phyloP scores from a whole-genome alignment of 768 basidiomycete species.

The Panus rudis region DNA sequence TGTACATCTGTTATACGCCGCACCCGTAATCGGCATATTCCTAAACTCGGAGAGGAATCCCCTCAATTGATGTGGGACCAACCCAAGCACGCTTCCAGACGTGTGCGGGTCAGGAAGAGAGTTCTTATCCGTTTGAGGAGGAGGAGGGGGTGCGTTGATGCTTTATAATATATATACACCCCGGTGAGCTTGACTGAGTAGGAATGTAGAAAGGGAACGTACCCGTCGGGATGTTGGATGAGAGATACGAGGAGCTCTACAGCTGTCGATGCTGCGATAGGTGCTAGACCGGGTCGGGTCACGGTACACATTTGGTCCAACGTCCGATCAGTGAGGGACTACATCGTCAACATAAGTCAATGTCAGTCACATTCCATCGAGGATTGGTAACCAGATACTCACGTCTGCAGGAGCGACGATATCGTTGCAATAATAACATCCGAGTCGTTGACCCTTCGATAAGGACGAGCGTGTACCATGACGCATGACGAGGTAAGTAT shows the following conservation, averaged over 20 bases:
- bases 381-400: constrained; percentile 18
- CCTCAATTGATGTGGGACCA: constrained; percentile 90
- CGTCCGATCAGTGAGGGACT: constrained; percentile 80
- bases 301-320: constrained; percentile 99
- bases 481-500: constrained; percentile 94
- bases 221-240: constrained; percentile 88
- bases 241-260: constrained; percentile 89
- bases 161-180: constrained; percentile 21
- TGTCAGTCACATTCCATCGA: not conserved
- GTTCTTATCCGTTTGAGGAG: constrained; percentile 26
- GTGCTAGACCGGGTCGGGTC: constrained; percentile 88
- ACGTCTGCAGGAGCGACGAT: constrained; percentile 95
- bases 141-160: constrained; percentile 65
- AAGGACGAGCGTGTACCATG: constrained; percentile 62
- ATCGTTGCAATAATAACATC: constrained; percentile 98
- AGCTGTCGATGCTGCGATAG: constrained; percentile 86
- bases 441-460: constrained; percentile 42
- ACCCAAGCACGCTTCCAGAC: constrained; percentile 60
- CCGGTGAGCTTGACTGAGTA: not conserved
- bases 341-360: constrained; percentile 1
- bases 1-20: constrained; percentile 82
- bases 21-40: constrained; percentile 77
- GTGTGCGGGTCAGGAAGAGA: constrained; percentile 19
- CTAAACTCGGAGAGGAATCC: constrained; percentile 87
- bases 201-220: constrained; percentile 13